Base-by-base conservation (phyloP, 2,329 filamentous ascomycete genomes). In the Arachnomyces sp. region DNA sequence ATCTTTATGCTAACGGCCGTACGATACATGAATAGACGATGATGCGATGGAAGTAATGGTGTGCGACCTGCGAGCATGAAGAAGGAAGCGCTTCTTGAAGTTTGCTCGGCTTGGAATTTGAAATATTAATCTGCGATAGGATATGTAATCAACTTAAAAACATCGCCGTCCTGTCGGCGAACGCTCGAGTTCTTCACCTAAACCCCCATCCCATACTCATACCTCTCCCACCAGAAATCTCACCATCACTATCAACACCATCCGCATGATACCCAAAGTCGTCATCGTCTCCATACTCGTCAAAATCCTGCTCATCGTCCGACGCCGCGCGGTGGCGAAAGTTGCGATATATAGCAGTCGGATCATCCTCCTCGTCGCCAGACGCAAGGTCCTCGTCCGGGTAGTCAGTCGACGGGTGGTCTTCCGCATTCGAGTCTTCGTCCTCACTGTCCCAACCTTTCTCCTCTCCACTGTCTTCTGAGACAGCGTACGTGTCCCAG, bases 381-480 rank as follows among this genome's bases (percentile, higher is more conserved):
- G 64, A 66, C 4, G 63, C 65, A 25, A 69, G 54, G 38, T 72
- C 69, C 43, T 72, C 69, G 41, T 72, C 69, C 0, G 69, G 69
- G 47, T 72, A 72, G 45, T 72, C 69, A 49, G 72, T 72, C 35
- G 65, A 65, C 17, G 68, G 68, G 46, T 70, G 66, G 43, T 71
- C 67, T 47, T 72, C 69, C 25, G 69, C 74, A 53, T 82, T 81
- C 29, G 76, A 76, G 48, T 81, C 77, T 17, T 77, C 75, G 45
- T 80, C 77, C 43, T 80, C 78, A 28, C 69, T 76, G 46, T 77
- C 70, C 62, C 71, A 77, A 34, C 71, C 68, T 32, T 66, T 71
- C 34, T 71, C 68, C 34, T 72, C 73, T 5, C 21, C 21, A 12
- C 62, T 61, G 9, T 73, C 69, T 11, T 74, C 71, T n/a, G 73